Conservation (phyloP, 768 basidiomycete genomes). For the Termitomyces sp. region DNA sequence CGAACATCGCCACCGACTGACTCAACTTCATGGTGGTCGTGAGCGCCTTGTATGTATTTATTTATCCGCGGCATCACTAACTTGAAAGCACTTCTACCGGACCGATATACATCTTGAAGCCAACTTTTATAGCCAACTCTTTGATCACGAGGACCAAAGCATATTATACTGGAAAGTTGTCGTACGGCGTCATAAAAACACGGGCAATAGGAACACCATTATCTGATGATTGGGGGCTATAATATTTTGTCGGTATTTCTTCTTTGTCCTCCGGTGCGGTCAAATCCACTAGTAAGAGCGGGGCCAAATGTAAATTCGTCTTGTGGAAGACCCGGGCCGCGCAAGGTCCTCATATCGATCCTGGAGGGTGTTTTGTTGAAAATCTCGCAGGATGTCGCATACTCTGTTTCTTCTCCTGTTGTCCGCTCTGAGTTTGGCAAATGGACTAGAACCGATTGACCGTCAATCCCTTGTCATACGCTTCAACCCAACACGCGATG, state of each 20-base stretch:
- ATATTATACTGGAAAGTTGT: background rate
- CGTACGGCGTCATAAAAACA: too few relatives aligned
- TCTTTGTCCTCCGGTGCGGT: background rate
- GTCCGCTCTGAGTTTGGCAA: background rate
- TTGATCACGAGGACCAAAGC: background rate
- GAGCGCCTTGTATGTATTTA: background rate
- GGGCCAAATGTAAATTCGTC: background rate
- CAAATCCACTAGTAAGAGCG: too few relatives aligned
- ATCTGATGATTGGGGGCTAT: background rate
- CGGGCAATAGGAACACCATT: background rate
- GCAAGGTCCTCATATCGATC: background rate
- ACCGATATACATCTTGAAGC: background rate
- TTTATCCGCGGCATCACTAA: background rate
- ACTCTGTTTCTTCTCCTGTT: background rate
- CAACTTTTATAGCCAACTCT: background rate
- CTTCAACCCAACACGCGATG: constrained; percentile 47
- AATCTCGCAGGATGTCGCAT: background rate
- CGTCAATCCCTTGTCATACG: constrained; percentile 39
- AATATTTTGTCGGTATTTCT: background rate
- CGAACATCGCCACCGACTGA: too few relatives aligned
- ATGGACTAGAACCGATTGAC: constrained; percentile 25
- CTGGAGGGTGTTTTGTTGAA: background rate
- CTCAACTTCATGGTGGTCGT: too few relatives aligned
- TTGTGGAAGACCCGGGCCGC: background rate
- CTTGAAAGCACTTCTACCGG: too few relatives aligned